Percentiles rank a stretch among this genome's conserved stretches.
These are phyloP conservation scores for Verticillium nubilum DNA, from an alignment of 2,329 filamentous ascomycete genomes.

Conservation along the genomic window DNA sequence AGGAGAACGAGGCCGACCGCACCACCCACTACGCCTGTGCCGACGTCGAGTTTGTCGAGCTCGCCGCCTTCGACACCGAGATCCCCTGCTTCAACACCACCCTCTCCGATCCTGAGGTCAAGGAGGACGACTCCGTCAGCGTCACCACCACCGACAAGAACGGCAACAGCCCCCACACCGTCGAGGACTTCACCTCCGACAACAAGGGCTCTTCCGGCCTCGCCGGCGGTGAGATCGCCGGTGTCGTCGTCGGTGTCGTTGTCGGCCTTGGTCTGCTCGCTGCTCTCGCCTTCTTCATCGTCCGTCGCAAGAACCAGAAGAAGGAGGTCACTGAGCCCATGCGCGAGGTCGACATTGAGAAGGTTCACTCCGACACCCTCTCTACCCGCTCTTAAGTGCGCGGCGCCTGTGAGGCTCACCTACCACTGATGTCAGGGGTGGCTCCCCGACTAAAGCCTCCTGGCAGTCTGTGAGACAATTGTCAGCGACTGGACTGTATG, in stretches of 20 bases:
- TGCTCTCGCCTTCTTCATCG: constrained; percentile 54
- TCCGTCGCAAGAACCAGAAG: constrained; percentile 23
- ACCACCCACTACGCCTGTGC: constrained; percentile 45
- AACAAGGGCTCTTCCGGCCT: constrained; percentile 30
- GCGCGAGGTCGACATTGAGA: constrained; percentile 15
- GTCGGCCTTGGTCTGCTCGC: constrained; percentile 55
- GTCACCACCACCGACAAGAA: constrained; percentile 11
- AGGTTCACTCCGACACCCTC: constrained; percentile 10
- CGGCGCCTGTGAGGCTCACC: neutral
- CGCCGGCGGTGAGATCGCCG: constrained; percentile 66
- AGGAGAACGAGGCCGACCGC: constrained; percentile 28
- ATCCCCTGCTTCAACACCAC: constrained; percentile 41
- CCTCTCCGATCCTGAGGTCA: constrained; percentile 18
- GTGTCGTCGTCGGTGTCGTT: constrained; percentile 66
- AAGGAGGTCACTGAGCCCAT: constrained; percentile 7
- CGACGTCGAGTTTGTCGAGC: constrained; percentile 37
- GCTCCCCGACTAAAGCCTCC: neutral
- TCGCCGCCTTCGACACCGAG: constrained; percentile 23
- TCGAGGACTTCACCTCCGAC: constrained; percentile 16
- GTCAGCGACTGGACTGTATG: neutral
- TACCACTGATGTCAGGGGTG: neutral
- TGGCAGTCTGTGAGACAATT: neutral
- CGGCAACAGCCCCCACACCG: constrained; percentile 11
- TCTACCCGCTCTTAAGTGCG: constrained; percentile 4
- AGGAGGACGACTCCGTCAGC: constrained; percentile 10